Evolutionary conservation across 2,329 filamentous ascomycete genomes (phyloP).

Genomic region (Erysiphe pulchra): DNA sequence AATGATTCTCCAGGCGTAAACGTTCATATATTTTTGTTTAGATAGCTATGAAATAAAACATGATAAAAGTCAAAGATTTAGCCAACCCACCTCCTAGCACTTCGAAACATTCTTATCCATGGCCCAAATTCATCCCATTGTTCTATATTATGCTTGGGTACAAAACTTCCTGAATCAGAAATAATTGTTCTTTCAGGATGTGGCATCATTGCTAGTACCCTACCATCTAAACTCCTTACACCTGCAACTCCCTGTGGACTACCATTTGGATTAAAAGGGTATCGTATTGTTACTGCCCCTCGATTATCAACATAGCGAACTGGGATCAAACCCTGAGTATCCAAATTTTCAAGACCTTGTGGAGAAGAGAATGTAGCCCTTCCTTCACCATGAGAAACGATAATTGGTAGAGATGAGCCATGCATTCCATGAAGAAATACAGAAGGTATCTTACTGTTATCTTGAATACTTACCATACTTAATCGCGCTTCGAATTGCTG

Average conservation of each 20-base stretch:
- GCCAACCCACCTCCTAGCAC: slow-evolving; percentile 41
- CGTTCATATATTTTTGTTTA: too few relatives aligned
- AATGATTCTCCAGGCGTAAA: too few relatives aligned
- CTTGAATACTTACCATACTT: slow-evolving; percentile 58
- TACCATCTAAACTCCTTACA: slow-evolving; percentile 36
- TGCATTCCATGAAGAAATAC: slow-evolving; percentile 82
- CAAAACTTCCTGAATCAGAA: slow-evolving; percentile 38
- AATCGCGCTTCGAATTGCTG: slow-evolving; percentile 80
- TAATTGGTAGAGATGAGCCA: slow-evolving; percentile 59
- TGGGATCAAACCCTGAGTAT: slow-evolving; percentile 42
- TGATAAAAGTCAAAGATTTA: slow-evolving; percentile 1
- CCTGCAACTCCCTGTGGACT: slow-evolving; percentile 43
- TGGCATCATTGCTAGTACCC: slow-evolving; percentile 49
- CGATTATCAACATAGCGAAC: slow-evolving; percentile 72
- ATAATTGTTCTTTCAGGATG: slow-evolving; percentile 47
- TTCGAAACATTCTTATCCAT: slow-evolving; percentile 47
- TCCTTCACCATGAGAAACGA: slow-evolving; percentile 77
- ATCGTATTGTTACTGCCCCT: slow-evolving; percentile 47
- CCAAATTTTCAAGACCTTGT: slow-evolving; percentile 26
- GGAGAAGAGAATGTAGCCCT: slow-evolving; percentile 43
- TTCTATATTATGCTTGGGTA: slow-evolving; percentile 26
- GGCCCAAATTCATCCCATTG: slow-evolving; percentile 47
- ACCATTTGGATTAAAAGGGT: slow-evolving; percentile 69
- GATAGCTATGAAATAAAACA: too few relatives aligned
- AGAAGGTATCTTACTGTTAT: slow-evolving; percentile 31